Percentiles rank a stretch among this genome's conserved stretches.
Conservation (phyloP, 2,329 filamentous ascomycete genomes). For the Scorias spongiosa region DNA sequence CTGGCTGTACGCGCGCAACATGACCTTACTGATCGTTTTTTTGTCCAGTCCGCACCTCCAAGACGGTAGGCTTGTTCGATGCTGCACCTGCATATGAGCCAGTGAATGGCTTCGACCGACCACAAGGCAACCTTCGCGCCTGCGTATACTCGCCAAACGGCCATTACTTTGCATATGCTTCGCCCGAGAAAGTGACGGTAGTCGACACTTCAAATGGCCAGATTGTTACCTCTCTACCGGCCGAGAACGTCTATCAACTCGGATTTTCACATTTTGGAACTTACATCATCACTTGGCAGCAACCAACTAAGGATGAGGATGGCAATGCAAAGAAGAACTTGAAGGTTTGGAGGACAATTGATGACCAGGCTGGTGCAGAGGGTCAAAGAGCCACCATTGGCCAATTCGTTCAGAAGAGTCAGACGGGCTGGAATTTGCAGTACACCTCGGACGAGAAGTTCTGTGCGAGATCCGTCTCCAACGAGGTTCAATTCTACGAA, state of each 20-base stretch:
- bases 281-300: constrained; percentile 93
- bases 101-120: constrained; percentile 65
- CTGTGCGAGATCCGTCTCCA: constrained; percentile 85
- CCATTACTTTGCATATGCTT: constrained; percentile 90
- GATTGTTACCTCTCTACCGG: constrained; percentile 57
- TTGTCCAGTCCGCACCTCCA: constrained; percentile 66
- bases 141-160: constrained; percentile 92
- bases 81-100: constrained; percentile 76
- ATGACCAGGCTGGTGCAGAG: constrained; percentile 44
- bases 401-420: constrained; percentile 86
- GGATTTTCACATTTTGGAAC: constrained; percentile 86
- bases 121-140: constrained; percentile 88
- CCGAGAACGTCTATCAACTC: constrained; percentile 80
- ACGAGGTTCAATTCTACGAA: constrained; percentile 95
- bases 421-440: constrained; percentile 93
- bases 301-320: constrained; percentile 78
- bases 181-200: constrained; percentile 71
- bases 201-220: constrained; percentile 67
- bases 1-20: constrained; percentile 1
- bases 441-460: constrained; percentile 89
- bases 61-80: constrained; percentile 88
- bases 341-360: constrained; percentile 83
- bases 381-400: constrained; percentile 61
- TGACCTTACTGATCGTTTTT: constrained; percentile 4
- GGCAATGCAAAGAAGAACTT: constrained; percentile 92